Evolutionary conservation across 2,329 filamentous ascomycete genomes (phyloP).

Genomic region (Botrytis paeoniae): DNA sequence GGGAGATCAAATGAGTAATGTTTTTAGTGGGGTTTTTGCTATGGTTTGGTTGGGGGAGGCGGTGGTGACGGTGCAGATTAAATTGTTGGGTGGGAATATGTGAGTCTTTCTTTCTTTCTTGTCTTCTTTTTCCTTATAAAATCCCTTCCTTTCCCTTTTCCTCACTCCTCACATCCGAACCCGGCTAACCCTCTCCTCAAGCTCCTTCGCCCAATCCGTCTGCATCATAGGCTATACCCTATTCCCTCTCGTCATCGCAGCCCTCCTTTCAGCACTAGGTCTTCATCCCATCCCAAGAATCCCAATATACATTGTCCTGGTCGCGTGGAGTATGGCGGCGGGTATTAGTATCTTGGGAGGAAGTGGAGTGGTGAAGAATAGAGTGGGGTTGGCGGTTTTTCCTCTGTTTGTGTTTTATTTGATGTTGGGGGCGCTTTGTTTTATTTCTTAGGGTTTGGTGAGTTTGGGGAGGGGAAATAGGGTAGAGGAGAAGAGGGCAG

Average conservation of each 20-base stretch:
- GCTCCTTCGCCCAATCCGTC: slow-evolving; percentile 95
- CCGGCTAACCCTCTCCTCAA: slow-evolving; percentile 40
- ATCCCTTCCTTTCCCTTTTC: background rate
- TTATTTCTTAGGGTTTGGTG: slow-evolving; percentile 17
- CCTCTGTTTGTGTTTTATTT: slow-evolving; percentile 25
- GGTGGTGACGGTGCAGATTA: slow-evolving; percentile 96
- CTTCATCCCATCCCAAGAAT: slow-evolving; percentile 79
- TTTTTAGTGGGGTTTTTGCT: slow-evolving; percentile 95
- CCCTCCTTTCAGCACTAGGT: slow-evolving; percentile 78
- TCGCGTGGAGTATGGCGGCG: slow-evolving; percentile 90
- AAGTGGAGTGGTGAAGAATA: slow-evolving; percentile 23
- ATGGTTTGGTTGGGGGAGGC: slow-evolving; percentile 97
- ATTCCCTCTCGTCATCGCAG: slow-evolving; percentile 92
- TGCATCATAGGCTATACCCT: slow-evolving; percentile 98
- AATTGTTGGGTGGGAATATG: slow-evolving; percentile 95
- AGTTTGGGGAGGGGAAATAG: background rate
- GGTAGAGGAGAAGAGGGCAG: too few species aligned
- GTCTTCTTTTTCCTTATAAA: too few species aligned
- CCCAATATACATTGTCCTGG: slow-evolving; percentile 83
- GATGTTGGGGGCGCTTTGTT: slow-evolving; percentile 19
- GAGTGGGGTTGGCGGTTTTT: slow-evolving; percentile 22
- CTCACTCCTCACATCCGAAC: background rate
- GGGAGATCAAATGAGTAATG: slow-evolving; percentile 76
- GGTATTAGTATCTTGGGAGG: slow-evolving; percentile 40
- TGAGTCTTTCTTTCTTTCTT: slow-evolving; percentile 49